Conservation (phyloP, 345 rosid species). For the Alliaria petiolata region DNA sequence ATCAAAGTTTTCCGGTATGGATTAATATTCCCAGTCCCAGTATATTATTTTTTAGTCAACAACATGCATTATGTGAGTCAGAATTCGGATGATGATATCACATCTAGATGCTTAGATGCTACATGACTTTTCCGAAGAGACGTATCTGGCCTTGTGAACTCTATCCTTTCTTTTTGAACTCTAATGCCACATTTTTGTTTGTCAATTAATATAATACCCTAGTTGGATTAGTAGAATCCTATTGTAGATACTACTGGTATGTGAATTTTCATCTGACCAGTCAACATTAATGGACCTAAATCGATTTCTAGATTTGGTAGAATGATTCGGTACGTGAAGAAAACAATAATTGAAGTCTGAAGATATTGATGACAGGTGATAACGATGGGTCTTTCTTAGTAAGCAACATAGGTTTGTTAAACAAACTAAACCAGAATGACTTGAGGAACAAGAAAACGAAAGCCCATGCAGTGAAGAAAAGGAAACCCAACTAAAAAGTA, state of each 20-base stretch:
- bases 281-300: background rate
- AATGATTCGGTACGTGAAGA: too few species aligned
- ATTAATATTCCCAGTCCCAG: background rate
- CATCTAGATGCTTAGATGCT: too few species aligned
- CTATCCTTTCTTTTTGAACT: background rate
- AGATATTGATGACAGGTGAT: background rate
- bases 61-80: too few species aligned
- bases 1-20: background rate
- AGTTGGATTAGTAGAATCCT: background rate
- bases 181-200: background rate
- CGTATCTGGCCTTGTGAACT: too few species aligned
- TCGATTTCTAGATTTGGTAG: background rate
- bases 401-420: slow-evolving; percentile 12
- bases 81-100: too few species aligned
- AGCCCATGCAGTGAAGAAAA: background rate
- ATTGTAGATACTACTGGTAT: background rate
- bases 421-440: slow-evolving; percentile 16
- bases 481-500: slow-evolving; percentile 5
- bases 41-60: too few species aligned
- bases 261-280: background rate
- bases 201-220: too few species aligned
- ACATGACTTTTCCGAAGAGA: too few species aligned
- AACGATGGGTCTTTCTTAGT: background rate
- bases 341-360: background rate
- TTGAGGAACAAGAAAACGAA: background rate